Base-by-base conservation (phyloP, 2,329 filamentous ascomycete species). In the Leptodontidium sp. region DNA sequence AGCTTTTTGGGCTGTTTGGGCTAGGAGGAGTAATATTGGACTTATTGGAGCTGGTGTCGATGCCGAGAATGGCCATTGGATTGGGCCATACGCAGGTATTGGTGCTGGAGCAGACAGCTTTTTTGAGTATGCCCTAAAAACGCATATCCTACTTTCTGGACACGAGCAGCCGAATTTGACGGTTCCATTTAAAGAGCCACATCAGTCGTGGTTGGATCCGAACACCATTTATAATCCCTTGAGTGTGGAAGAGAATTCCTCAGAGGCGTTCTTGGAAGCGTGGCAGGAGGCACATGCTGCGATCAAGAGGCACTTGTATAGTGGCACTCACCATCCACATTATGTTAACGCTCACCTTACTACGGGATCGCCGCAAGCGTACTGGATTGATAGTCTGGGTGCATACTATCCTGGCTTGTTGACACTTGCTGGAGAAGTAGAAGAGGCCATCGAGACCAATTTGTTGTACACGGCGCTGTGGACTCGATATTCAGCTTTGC, bases 1-100 rank as follows among this genome's bases (percentile, higher is more conserved):
- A 67, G 95, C 96, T 0, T 99, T 99, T 77, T 98, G 95, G 94
- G 92, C 94, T 29, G 93, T 99, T n/a, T 99, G 96, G 96, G 85
- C 90, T 53, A 86, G 93, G 66, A 88, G 94, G 72, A 98, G 93
- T 78, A 87, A 90, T 50, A 93, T 97, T 75, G 93, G 93, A 4
- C 84, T 99, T 29, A 91, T 99, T 71, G 96, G 95, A 8, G 92
- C 93, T 67, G 95, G 94, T 2, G 94, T 99, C 70, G 95, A 97
- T 81, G 93, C 94, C 1, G 95, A 98, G 78, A 91, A 89, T 35
- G 96, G 95, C 0, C 86, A 91, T 73, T 99, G 96, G 96, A 90
- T 96, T 43, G 91, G 91, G 9, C 87, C 92, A 1, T 94, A 93
- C 78, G 91, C 95, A n/a, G 95, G 96, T 38, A 97, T 99, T 74